phyloP scores from a whole-genome alignment of 805 yeast genomes.

The Starmerella geochares region DNA sequence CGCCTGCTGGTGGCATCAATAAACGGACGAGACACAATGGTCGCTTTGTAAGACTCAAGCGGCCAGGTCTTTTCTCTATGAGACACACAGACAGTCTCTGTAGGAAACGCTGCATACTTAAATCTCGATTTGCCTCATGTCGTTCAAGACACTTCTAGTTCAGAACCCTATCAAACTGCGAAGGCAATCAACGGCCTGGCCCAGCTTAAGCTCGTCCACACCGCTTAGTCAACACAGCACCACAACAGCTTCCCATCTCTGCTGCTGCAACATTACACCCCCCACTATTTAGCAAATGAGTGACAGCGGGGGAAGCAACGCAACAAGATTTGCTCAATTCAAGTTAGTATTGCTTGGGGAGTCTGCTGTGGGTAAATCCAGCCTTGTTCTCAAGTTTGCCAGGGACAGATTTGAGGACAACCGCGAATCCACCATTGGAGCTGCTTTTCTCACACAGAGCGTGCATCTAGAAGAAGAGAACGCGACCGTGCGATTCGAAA shows the following conservation, averaged over 20 bases:
- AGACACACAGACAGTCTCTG: too few species aligned
- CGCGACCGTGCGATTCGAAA: slow-evolving; percentile 40
- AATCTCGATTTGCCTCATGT: too few species aligned
- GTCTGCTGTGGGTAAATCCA: slow-evolving; percentile 73
- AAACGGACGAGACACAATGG: too few species aligned
- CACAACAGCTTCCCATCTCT: too few species aligned
- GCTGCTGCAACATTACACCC: neutral
- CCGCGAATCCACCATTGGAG: slow-evolving; percentile 94
- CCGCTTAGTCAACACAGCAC: slow-evolving; percentile 5
- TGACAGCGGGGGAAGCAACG: neutral
- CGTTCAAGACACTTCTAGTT: too few species aligned
- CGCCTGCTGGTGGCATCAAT: too few species aligned
- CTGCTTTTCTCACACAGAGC: slow-evolving; percentile 86
- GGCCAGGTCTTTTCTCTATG: too few species aligned
- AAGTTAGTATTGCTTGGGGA: slow-evolving; percentile 68
- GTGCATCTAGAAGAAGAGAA: slow-evolving; percentile 37
- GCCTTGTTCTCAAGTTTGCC: slow-evolving; percentile 73
- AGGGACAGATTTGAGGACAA: slow-evolving; percentile 59
- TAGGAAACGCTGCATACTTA: too few species aligned
- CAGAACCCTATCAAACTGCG: too few species aligned
- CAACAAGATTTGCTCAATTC: slow-evolving; percentile 39
- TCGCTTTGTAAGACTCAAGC: too few species aligned
- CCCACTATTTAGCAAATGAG: neutral
- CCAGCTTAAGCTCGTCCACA: neutral
- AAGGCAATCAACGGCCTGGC: too few species aligned